Percentiles rank a stretch among this genome's conserved stretches.
Conservation (phyloP, 139 green algal species). For the Tetradesmus lagerheimii region DNA sequence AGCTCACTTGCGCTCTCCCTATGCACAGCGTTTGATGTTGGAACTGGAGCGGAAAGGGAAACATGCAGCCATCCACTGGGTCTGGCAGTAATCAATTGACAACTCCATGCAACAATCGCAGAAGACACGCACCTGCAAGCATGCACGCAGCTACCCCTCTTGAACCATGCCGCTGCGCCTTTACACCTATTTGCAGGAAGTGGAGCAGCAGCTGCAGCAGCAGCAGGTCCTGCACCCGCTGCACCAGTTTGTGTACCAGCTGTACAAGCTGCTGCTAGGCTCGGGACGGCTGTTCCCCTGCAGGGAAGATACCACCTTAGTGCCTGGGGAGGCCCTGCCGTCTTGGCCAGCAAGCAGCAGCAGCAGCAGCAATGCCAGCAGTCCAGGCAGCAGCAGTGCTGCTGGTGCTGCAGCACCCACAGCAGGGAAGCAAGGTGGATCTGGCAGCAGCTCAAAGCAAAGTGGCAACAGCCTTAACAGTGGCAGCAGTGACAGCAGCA, state of each 20-base stretch:
- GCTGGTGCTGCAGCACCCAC: not conserved
- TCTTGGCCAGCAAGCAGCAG: not conserved
- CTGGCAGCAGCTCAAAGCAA: not conserved
- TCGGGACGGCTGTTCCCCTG: conserved; percentile 13
- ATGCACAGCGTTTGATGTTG: too few relatives aligned
- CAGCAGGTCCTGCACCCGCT: not conserved
- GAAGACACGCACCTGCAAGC: too few relatives aligned
- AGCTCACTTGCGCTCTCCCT: too few relatives aligned
- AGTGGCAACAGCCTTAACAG: not conserved
- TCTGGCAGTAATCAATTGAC: too few relatives aligned
- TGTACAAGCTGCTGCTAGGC: conserved; percentile 20
- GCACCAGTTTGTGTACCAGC: conserved; percentile 3
- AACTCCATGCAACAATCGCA: too few relatives aligned
- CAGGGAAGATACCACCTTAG: conserved; percentile 3
- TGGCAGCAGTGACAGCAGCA: conserved; percentile 14
- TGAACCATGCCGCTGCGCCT: too few relatives aligned
- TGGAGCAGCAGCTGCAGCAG: conserved; percentile 26
- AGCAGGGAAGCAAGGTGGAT: too few relatives aligned
- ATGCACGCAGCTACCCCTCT: too few relatives aligned
- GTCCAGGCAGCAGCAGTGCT: not conserved
- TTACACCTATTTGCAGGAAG: not conserved
- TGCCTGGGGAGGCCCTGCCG: not conserved
- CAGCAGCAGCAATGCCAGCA: not conserved
- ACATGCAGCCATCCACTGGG: too few relatives aligned
- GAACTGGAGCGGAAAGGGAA: too few relatives aligned